These are phyloP conservation scores for Backusella westeae DNA, from an alignment of 192 early-diverging fungal species.

Conservation along the genomic window DNA sequence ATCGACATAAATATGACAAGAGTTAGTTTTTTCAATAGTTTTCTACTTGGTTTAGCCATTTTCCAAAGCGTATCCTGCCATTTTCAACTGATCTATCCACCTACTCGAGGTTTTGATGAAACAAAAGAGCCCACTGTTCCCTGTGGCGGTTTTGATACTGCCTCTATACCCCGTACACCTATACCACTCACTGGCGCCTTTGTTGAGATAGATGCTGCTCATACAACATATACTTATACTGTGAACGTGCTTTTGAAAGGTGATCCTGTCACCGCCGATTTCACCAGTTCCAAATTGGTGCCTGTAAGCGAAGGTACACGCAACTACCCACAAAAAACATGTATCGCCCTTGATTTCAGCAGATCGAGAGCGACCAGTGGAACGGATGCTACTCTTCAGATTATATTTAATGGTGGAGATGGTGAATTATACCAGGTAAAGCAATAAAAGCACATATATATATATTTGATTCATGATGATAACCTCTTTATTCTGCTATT, in stretches of 20 bases:
- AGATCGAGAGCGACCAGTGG: slow-evolving; percentile 37
- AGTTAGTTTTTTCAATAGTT: neutral
- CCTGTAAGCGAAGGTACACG: slow-evolving; percentile 16
- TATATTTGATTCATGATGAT: neutral
- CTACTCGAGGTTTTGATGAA: slow-evolving; percentile 44
- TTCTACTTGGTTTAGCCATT: slow-evolving; percentile 16
- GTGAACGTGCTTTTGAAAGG: slow-evolving; percentile 39
- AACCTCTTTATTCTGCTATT: neutral
- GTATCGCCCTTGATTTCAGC: slow-evolving; percentile 41
- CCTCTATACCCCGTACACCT: slow-evolving; percentile 28
- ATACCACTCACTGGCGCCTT: slow-evolving; percentile 46
- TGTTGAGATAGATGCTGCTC: slow-evolving; percentile 39
- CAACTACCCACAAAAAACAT: slow-evolving; percentile 36
- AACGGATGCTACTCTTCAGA: slow-evolving; percentile 49
- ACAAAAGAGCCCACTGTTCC: slow-evolving; percentile 43
- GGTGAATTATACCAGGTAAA: slow-evolving; percentile 46
- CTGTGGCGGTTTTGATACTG: slow-evolving; percentile 46
- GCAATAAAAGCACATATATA: neutral
- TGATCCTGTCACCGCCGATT: slow-evolving; percentile 43
- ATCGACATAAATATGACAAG: neutral
- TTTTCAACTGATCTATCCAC: slow-evolving; percentile 46
- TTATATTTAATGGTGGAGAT: slow-evolving; percentile 51
- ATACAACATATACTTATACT: slow-evolving; percentile 36
- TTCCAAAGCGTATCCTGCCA: slow-evolving; percentile 42
- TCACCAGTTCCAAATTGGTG: slow-evolving; percentile 24